Base-by-base conservation (phyloP, 1,139 yeast species). In the Debaryomyces singareniensis region DNA sequence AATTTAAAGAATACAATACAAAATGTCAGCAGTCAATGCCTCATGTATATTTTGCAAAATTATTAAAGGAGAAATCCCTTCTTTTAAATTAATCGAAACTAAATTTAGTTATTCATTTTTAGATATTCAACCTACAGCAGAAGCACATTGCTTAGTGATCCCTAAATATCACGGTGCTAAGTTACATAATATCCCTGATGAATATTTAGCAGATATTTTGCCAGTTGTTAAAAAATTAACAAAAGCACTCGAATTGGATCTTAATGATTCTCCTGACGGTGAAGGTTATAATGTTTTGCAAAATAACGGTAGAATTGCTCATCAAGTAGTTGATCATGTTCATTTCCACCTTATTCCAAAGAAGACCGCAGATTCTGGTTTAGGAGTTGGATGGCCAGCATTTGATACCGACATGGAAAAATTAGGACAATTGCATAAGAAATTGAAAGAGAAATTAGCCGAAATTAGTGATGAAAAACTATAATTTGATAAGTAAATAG, bases 341-440 rank as follows among this genome's bases (percentile, higher is more conserved):
- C 98, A 89, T 56, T 83, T 91, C 71, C 98, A 91, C 53, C 74
- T 91, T 57, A 91, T 91, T 49, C 98, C 98, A 26, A 89, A 89
- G 69, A 70, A 69, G 35, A 78, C 78, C 44, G 63, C 55, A 2
- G 68, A 68, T 24, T 64, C 87, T 12, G 97, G 97, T 0, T 69
- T 89, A 39, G 70, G 68, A 22, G 87, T 89, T 22, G 95, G 91
- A 20, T 89, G 97, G 96, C 96, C 96, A 4, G 78, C 85, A n/a
- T 74, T 77, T 42, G 71, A 68, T 33, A 80, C 91, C 30, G 81
- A 81, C 49, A 73, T 80, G 51, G 82, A 63, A n/a, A 73, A 75
- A 34, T 65, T 85, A 50, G 78, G 81, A 34, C 68, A 70, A 38
- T 62, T 77, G 31, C 93, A 85, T 52, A 72, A 74, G 43, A 64